Base-by-base conservation (phyloP, 345 rosid species). In the Syzygium oleosum region DNA sequence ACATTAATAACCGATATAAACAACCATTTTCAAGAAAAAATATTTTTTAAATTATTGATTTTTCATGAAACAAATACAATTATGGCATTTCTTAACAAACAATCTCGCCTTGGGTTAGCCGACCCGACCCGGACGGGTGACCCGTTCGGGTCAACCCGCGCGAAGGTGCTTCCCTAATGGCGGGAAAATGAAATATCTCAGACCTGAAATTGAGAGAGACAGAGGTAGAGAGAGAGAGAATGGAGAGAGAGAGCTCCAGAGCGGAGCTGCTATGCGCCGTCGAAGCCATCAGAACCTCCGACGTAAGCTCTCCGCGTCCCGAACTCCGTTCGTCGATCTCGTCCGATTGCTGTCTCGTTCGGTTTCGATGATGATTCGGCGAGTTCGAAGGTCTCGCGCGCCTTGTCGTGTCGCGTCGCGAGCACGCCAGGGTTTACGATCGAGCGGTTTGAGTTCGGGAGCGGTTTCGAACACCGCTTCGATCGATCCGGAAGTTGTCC, bases 231-330 rank as follows among this genome's bases (percentile, higher is more conserved):
- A 85, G 90, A 84, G 87, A 58, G 87, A 83, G 89, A 89, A 92
- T 93, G 97, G 97, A 91, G 87, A 29, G 87, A 84, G 85, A 51
- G 25, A 80, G 86, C 59, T 85, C 90, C 43, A 88, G 38, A 88
- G 89, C 73, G 73, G 91, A 93, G 54, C 87, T 93, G 87, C 92
- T 58, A 89, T 90, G 34, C 88, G 90, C 95, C 12, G 84, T 95
- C 5, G 93, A 91, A 77, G 95, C 92, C 88, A 90, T 97, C 27
- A 89, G 89, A 89, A 89, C 93, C 87, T 95, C 98, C 27, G 98
- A 97, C 86, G 99, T 96, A 92, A 89, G 94, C 25, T 38, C 80
- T 73, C 80, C 10, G 25, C 80, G 14, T 34, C 79, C 25, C 25
- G 46, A n/a, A 77, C 58, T 29, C 23, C 41, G 56, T 10, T 27